Conservation (phyloP, 1,284 basidiomycete genomes). For the Laetiporus sulphureus region DNA sequence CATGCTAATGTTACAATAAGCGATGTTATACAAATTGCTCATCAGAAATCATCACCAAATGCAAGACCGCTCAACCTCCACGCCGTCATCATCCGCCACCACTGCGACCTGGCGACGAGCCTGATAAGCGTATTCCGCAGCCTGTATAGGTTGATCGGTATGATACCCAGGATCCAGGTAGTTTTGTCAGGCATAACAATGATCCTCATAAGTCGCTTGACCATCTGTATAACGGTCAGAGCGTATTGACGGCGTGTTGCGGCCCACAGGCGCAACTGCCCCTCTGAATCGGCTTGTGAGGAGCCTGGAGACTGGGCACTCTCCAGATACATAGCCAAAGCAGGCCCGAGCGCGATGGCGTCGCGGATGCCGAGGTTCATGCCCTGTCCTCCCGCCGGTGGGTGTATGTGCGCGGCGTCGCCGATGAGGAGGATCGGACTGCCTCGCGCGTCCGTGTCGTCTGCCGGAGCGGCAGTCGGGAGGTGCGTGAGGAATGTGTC, state of each 20-base stretch:
- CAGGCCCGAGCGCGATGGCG: slow-evolving; percentile 28
- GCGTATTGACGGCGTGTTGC: slow-evolving; percentile 14
- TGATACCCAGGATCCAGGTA: slow-evolving; percentile 15
- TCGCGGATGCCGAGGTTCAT: slow-evolving; percentile 44
- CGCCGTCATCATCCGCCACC: slow-evolving; percentile 15
- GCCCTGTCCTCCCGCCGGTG: slow-evolving; percentile 40
- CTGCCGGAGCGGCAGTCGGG: neutral
- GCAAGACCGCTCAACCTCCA: slow-evolving; percentile 22
- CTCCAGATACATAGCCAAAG: neutral
- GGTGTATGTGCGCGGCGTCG: slow-evolving; percentile 40
- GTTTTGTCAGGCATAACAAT: slow-evolving; percentile 10
- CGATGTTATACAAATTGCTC: too few relatives aligned
- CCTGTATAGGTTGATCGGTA: slow-evolving; percentile 17
- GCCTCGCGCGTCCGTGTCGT: slow-evolving; percentile 2
- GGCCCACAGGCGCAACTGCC: slow-evolving; percentile 16
- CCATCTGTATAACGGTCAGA: slow-evolving; percentile 16
- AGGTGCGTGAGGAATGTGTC: slow-evolving; percentile 26
- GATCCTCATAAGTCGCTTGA: slow-evolving; percentile 11
- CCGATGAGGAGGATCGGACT: slow-evolving; percentile 29
- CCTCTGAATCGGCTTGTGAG: slow-evolving; percentile 5
- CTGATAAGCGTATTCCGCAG: slow-evolving; percentile 18
- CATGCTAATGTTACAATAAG: too few relatives aligned
- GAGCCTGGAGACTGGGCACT: neutral
- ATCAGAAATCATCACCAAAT: too few relatives aligned
- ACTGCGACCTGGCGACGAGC: slow-evolving; percentile 14